A percentile compares a stretch with the other conserved stretches of the same genome.
These are phyloP conservation scores for Mortierella sp. DNA, from an alignment of 371 early-diverging fungal species.

Conservation along the genomic window DNA sequence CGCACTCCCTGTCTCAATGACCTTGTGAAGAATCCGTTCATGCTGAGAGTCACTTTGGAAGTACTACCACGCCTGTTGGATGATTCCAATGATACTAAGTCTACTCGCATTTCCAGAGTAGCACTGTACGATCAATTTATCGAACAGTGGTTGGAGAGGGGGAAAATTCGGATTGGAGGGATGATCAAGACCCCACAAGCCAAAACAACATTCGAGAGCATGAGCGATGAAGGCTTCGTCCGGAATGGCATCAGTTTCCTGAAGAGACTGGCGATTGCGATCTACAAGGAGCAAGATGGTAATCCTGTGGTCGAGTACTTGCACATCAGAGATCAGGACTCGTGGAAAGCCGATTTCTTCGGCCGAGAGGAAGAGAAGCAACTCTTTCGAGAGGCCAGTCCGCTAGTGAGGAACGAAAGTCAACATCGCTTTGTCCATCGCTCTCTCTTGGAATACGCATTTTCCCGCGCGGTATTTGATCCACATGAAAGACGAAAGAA, in stretches of 20 bases:
- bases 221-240: neutral
- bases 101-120: too few relatives aligned
- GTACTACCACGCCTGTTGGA: too few relatives aligned
- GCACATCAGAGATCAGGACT: neutral
- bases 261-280: constrained; percentile 3
- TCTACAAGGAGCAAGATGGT: constrained; percentile 8
- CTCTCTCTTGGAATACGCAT: constrained; percentile 7
- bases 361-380: neutral
- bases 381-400: constrained; percentile 8
- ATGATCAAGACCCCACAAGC: too few relatives aligned
- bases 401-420: neutral
- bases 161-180: too few relatives aligned
- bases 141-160: too few relatives aligned
- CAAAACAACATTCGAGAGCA: neutral
- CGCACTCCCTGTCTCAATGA: too few relatives aligned
- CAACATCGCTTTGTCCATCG: constrained; percentile 14
- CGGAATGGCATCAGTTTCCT: neutral
- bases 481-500: too few relatives aligned
- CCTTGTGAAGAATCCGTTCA: too few relatives aligned
- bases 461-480: too few relatives aligned
- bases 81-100: too few relatives aligned
- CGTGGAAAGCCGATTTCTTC: constrained; percentile 11
- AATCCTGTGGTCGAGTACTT: constrained; percentile 2
- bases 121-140: too few relatives aligned
- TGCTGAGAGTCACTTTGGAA: too few relatives aligned